Base-by-base conservation (phyloP, 1,139 yeast species). In the Lodderomyces elongisporus region DNA sequence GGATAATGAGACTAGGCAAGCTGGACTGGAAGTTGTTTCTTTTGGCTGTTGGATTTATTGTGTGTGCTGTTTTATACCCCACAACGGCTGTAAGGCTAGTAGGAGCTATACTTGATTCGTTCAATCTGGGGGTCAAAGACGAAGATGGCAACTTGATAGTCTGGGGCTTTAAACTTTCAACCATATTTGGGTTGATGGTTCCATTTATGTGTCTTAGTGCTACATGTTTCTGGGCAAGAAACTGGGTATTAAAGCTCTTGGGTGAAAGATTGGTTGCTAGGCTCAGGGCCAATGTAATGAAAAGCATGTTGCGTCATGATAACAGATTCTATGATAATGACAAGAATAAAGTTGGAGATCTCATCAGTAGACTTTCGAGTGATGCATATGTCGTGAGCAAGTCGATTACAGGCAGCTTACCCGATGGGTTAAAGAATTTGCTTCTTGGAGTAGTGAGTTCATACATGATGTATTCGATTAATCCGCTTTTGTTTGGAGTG, bases 271-370 rank as follows among this genome's bases (percentile, higher is more conserved):
- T 67, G 18, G 66, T 67, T 7, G 75, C 78, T 3, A 49, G 77
- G 29, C 59, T 74, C 28, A 55, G 79, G 33, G 56, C 68, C 16
- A 46, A 68, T 40, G 70, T 70, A 3, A 70, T 73, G 71, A 67
- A 70, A 44, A 62, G 67, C 41, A 56, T 73, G 45, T 53, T 74
- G 28, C 58, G 77, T 25, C 77, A 72, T 46, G 79, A 74, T 45
- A 52, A 74, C 6, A 60, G 65, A 3, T 74, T 70, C 41, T 74
- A 65, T 40, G 79, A 74, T 44, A 57, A 60, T 27, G 77, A 71
- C 23, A 73, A 70, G 42, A 69, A 74, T 47, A 69, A 72, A 42
- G 74, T 73, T 2, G 79, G 79, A n/a, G 74, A 72, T 40, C 63
- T 74, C 42, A 71, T 74, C 34, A 65, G 75, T 15, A 54, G 77